Percentiles rank a stretch among this genome's conserved stretches.
Evolutionary conservation across 345 rosid genomes (phyloP).

Genomic region (Durio zibethinus): DNA sequence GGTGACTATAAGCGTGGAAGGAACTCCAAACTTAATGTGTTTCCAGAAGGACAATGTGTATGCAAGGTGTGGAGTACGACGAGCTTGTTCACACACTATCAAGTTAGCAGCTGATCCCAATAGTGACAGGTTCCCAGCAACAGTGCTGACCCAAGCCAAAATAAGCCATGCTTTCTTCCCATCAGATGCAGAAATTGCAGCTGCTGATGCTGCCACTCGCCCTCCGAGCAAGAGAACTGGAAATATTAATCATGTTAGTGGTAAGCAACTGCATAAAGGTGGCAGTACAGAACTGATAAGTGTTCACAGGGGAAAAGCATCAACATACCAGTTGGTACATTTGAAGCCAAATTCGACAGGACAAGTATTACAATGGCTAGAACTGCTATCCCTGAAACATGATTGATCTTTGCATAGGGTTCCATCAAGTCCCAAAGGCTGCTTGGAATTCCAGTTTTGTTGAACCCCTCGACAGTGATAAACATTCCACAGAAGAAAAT

Average conservation of each 20-base stretch:
- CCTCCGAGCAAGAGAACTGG: conserved; percentile 72
- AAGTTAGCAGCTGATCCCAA: conserved; percentile 83
- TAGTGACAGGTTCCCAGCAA: conserved; percentile 76
- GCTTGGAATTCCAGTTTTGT: conserved; percentile 76
- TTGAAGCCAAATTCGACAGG: conserved; percentile 73
- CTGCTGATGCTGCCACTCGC: conserved; percentile 67
- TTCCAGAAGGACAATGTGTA: conserved; percentile 64
- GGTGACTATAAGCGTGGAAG: conserved; percentile 68
- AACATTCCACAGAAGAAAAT: conserved; percentile 89
- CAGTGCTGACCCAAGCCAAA: conserved; percentile 80
- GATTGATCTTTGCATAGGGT: conserved; percentile 52
- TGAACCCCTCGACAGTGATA: conserved; percentile 73
- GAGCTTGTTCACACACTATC: conserved; percentile 84
- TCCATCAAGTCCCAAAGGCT: conserved; percentile 70
- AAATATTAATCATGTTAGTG: neutral
- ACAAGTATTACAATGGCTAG: conserved; percentile 60
- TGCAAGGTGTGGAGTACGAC: conserved; percentile 39
- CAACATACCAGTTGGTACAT: conserved; percentile 73
- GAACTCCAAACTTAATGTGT: conserved; percentile 72
- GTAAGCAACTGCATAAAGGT: neutral
- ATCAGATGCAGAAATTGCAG: conserved; percentile 38
- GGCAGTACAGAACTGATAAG: neutral
- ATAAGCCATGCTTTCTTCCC: conserved; percentile 83
- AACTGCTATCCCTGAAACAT: conserved; percentile 43
- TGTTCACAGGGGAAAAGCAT: neutral